Percentiles rank a stretch among this genome's conserved stretches.
Conservation (phyloP, 441 rosid species). For the Mallotus repandus region DNA sequence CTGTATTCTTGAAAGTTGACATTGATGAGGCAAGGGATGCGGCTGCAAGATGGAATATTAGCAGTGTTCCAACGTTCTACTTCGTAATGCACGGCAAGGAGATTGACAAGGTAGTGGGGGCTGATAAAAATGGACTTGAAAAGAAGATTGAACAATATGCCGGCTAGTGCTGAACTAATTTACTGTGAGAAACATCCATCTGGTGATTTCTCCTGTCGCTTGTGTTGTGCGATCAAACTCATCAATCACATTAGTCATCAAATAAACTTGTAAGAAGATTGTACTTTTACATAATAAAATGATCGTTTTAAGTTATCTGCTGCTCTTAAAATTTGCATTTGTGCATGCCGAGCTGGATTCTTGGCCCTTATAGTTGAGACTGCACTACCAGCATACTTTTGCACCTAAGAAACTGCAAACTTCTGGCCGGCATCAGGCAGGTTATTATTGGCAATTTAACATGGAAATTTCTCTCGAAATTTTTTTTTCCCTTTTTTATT, state of each 20-base stretch:
- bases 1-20: conserved; percentile 77
- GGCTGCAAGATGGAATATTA: conserved; percentile 70
- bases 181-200: neutral
- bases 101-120: conserved; percentile 80
- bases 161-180: conserved; percentile 21
- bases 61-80: conserved; percentile 74
- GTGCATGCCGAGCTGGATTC: too few relatives aligned
- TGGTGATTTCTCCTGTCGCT: neutral
- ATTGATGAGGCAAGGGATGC: conserved; percentile 77
- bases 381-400: neutral
- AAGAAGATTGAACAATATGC: conserved; percentile 61
- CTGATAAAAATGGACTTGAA: conserved; percentile 73
- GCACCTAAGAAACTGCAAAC: neutral
- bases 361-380: neutral
- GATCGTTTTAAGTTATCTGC: neutral
- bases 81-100: conserved; percentile 72
- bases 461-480: neutral
- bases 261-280: neutral
- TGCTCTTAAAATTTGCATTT: too few relatives aligned
- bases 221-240: neutral
- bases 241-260: neutral
- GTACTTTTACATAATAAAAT: conserved; percentile 5
- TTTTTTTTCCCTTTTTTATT: neutral
- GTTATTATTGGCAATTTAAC: neutral
- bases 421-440: neutral